Evolutionary conservation across 192 early-diverging fungal species (phyloP), one percentile per base, ranked within the genome.

Genomic region (Mortierella alpina): DNA sequence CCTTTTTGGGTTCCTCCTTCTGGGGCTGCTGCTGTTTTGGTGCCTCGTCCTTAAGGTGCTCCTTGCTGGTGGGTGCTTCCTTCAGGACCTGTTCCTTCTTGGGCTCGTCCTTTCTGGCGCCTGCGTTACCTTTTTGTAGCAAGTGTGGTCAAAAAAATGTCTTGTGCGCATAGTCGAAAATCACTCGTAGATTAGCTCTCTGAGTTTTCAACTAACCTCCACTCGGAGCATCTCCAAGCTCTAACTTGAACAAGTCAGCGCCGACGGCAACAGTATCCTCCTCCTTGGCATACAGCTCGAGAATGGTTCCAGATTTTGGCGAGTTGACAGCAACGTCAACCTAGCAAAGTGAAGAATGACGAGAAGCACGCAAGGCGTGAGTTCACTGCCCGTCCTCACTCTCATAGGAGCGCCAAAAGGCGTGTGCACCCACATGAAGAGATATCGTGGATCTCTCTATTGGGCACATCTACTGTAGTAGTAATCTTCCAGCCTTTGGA

Each of bases 291-390:
- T 91, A 93, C 42, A 92, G 70, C 84, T 94, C 95, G 40, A 94
- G 73, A 59, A 99, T 89, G n/a, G 87, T 92, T 40, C 98, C 98
- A 54, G 92, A 89, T 49, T 93, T 93, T 50, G 97, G 96, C 40
- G 96, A 95, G 90, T 99, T 99, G 75, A 99, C 93, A 18, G 96
- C 91, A 39, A 98, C 93, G 83, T 98, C 98, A 70, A 99, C 91
- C 92, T 94, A 73, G 18, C 31, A 18, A n/a, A 11, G 55, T 2
- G 13, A 56, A 23, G 31, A 8, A 7, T 50, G 22, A n/a, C 22
- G 7, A 13, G 15, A 6, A 59, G 45, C 4, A 48, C 7, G 20
- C 40, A 4, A 39, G 12, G 41, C 41, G 41, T 8, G 41, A 58
- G 18, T 22, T n/a, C 12, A 9, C 8, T 10, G 31, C 31, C 1